These are phyloP conservation scores for Papiliotrema flavescens DNA, from an alignment of 1,284 basidiomycete genomes.

Conservation along the genomic window DNA sequence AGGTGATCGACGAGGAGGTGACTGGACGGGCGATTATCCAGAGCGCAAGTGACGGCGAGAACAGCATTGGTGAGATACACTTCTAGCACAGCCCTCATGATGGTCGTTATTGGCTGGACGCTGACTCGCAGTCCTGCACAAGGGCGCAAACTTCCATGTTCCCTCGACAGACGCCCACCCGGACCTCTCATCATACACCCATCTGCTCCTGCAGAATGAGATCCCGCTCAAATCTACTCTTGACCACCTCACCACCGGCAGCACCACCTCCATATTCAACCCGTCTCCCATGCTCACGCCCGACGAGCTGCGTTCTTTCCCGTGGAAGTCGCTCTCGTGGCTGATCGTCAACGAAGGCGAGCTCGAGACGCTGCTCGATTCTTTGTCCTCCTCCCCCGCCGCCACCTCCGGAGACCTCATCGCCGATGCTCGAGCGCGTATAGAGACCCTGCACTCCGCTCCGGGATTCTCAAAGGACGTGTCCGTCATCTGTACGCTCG, in stretches of 20 bases:
- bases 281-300: slow-evolving; percentile 55
- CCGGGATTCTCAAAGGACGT: slow-evolving; percentile 14
- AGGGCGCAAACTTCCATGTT: slow-evolving; percentile 44
- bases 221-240: slow-evolving; percentile 53
- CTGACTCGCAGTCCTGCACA: slow-evolving; percentile 40
- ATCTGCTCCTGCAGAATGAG: slow-evolving; percentile 58
- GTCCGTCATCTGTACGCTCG: slow-evolving; percentile 40
- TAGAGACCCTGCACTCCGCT: slow-evolving; percentile 10
- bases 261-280: slow-evolving; percentile 53
- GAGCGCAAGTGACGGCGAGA: slow-evolving; percentile 48
- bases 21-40: slow-evolving; percentile 54
- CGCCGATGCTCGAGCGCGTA: not conserved
- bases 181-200: slow-evolving; percentile 37
- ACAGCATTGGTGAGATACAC: slow-evolving; percentile 48
- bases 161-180: slow-evolving; percentile 18
- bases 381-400: slow-evolving; percentile 12
- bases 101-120: not conserved
- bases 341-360: slow-evolving; percentile 58
- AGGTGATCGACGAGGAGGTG: slow-evolving; percentile 32
- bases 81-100: not conserved
- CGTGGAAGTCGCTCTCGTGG: slow-evolving; percentile 52
- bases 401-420: not conserved
- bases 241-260: slow-evolving; percentile 40
- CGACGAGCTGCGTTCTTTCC: slow-evolving; percentile 49
- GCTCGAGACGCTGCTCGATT: slow-evolving; percentile 26